Conservation (phyloP, 164 flowering plant species). For the Magnolia officinalis region DNA sequence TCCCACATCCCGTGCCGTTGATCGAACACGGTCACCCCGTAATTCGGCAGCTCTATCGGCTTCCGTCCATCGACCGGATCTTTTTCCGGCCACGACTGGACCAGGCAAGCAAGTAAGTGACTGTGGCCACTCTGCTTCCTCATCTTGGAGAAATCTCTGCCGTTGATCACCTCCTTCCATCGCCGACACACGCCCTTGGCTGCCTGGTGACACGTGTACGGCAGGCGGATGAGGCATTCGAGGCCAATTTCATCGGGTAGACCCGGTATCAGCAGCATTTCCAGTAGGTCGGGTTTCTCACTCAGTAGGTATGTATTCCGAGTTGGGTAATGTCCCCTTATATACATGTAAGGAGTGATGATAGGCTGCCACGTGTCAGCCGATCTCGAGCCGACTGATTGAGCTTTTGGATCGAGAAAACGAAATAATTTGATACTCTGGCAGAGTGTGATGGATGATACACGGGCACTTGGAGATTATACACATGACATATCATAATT, state of each 20-base stretch:
- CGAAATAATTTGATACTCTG: too few relatives aligned
- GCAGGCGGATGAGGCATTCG: conserved; percentile 57
- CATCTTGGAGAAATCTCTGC: conserved; percentile 40
- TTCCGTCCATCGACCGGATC: conserved; percentile 10
- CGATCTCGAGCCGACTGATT: too few relatives aligned
- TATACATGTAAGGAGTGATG: too few relatives aligned
- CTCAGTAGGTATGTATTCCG: neutral
- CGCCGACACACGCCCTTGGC: conserved; percentile 45
- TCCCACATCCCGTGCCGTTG: conserved; percentile 42
- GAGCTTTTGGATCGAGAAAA: too few relatives aligned
- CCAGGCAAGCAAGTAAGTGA: conserved; percentile 39
- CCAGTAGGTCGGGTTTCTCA: neutral
- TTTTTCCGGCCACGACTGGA: conserved; percentile 32
- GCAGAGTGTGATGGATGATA: too few relatives aligned
- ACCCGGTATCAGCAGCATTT: conserved; percentile 41
- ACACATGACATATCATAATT: too few relatives aligned
- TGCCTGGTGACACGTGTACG: conserved; percentile 40
- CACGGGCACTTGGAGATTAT: too few relatives aligned
- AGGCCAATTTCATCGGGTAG: conserved; percentile 62
- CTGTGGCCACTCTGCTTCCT: conserved; percentile 45
- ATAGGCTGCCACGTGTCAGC: too few relatives aligned
- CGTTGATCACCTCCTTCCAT: conserved; percentile 46
- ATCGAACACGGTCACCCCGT: conserved; percentile 52
- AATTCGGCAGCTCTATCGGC: conserved; percentile 31
- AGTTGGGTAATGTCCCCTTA: too few relatives aligned